phyloP scores from a whole-genome alignment of 768 basidiomycete species.

The Rhodotorula diobovata region DNA sequence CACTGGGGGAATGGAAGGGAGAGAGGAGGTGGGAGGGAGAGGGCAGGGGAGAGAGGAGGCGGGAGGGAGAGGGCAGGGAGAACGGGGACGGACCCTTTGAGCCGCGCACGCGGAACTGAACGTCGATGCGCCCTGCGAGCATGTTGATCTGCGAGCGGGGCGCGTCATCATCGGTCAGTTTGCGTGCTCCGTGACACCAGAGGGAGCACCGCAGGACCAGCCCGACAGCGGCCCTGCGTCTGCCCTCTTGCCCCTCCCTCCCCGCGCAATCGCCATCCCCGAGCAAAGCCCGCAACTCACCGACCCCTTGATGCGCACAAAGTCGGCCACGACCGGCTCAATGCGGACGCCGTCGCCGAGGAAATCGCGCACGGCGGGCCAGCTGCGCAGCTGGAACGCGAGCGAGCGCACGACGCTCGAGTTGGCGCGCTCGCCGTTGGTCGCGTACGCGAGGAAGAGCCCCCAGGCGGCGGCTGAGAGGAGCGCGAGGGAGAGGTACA shows the following conservation, averaged over 20 bases:
- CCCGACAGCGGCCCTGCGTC: too few relatives aligned
- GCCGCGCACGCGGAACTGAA: slow-evolving; percentile 35
- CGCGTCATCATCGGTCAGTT: too few relatives aligned
- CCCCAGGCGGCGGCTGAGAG: slow-evolving; percentile 23
- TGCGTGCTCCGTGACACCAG: too few relatives aligned
- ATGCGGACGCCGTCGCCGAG: slow-evolving; percentile 34
- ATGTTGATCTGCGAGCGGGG: slow-evolving; percentile 42
- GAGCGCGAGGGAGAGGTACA: slow-evolving; percentile 33
- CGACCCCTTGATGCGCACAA: slow-evolving; percentile 36
- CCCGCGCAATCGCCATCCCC: background rate
- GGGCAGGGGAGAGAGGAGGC: background rate
- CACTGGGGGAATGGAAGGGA: too few relatives aligned
- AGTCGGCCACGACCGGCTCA: slow-evolving; percentile 29
- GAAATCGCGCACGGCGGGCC: slow-evolving; percentile 23
- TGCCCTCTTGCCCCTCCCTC: too few relatives aligned
- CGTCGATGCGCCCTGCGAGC: slow-evolving; percentile 38
- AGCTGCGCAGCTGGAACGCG: slow-evolving; percentile 32
- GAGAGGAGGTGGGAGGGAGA: background rate
- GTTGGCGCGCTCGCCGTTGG: slow-evolving; percentile 39
- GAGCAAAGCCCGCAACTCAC: slow-evolving; percentile 10
- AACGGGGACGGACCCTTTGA: slow-evolving; percentile 28
- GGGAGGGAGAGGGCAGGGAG: background rate
- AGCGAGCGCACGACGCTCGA: slow-evolving; percentile 32
- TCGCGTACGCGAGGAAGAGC: slow-evolving; percentile 37
- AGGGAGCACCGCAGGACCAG: too few relatives aligned